Base-by-base conservation (phyloP, 352 stramenopile genomes). In the Plasmopara muralis region DNA sequence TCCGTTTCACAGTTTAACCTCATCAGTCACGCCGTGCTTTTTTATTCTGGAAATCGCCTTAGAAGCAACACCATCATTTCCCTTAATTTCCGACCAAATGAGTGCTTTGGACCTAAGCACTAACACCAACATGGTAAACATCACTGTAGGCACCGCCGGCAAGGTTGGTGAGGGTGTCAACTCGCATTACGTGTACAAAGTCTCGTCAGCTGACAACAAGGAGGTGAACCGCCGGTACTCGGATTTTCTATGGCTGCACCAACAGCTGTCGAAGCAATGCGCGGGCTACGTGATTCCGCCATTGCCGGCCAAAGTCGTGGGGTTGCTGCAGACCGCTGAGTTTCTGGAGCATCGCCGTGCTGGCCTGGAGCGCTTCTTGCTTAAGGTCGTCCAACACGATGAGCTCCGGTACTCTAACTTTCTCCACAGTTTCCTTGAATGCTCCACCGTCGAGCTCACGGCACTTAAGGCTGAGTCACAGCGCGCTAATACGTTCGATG, bases 131-230 rank as follows among this genome's bases (percentile, higher is more conserved):
- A 28, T 43, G 7, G 42, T 7, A 30, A 55, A 54, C 15, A 87
- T 93, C 55, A 66, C 68, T 40, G 82, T 93, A 9, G 79, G 79
- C 13, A 42, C 71, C 6, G 82, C 82, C 31, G 79, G 82, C 55
- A 88, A 87, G 31, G 74, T 93, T 25, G 82, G 82, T 44, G 82
- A 93, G 39, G 79, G 82, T 59, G 82, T 93, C n/a, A 89, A 90
- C 66, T 67, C 73, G 35, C 87, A 89, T 61, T 83, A 83, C 53
- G 79, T 93, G 28, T 93, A 83, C 71, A 86, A 82, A 45, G 68
- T 93, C 57, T 77, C 74, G 45, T 89, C 78, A 43, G 57, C 70
- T 38, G 68, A 70, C 14, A 62, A 76, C 47, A 64, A 65, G 4
- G 50, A 73, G 7, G 82, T 93, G n/a, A 79, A 93, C 52, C 78